These are phyloP conservation scores for Salicornia ramosissima DNA, from an alignment of 148 eudicot genomes.

Conservation along the genomic window DNA sequence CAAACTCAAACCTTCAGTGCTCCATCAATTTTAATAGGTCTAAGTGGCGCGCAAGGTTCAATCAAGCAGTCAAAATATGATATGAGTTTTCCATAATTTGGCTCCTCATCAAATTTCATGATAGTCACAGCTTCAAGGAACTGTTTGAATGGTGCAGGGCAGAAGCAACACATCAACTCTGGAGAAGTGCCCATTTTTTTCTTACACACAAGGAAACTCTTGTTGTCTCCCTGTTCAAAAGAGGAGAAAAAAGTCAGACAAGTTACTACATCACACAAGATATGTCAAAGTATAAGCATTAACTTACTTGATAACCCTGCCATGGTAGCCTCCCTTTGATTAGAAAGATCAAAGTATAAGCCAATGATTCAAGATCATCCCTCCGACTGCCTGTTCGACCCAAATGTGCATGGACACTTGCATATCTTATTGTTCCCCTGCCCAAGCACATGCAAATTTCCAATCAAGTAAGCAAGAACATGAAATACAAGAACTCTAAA, in stretches of 20 bases:
- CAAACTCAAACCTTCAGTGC: constrained; percentile 62
- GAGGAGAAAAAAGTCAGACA: constrained; percentile 17
- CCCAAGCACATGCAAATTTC: constrained; percentile 8
- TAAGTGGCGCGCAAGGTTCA: constrained; percentile 68
- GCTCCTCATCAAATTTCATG: constrained; percentile 95
- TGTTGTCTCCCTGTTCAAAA: constrained; percentile 81
- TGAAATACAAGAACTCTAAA: constrained; percentile 4
- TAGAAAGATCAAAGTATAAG: constrained; percentile 73
- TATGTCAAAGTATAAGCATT: constrained; percentile 10
- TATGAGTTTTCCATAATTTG: constrained; percentile 76
- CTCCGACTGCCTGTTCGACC: constrained; percentile 94
- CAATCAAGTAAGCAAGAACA: not conserved
- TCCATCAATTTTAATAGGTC: constrained; percentile 84
- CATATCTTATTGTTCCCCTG: constrained; percentile 96
- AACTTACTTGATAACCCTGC: constrained; percentile 86
- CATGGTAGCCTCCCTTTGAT: constrained; percentile 72
- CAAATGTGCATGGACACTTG: constrained; percentile 96
- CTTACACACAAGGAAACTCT: constrained; percentile 82
- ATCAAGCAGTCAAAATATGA: constrained; percentile 78
- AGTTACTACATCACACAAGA: constrained; percentile 2
- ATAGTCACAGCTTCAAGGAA: constrained; percentile 90
- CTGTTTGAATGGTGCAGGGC: constrained; percentile 79
- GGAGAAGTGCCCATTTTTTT: constrained; percentile 93
- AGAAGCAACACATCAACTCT: constrained; percentile 92
- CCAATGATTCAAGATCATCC: constrained; percentile 81